These are phyloP conservation scores for Penicillium desertorum DNA, from an alignment of 495 filamentous ascomycete species.

Conservation along the genomic window DNA sequence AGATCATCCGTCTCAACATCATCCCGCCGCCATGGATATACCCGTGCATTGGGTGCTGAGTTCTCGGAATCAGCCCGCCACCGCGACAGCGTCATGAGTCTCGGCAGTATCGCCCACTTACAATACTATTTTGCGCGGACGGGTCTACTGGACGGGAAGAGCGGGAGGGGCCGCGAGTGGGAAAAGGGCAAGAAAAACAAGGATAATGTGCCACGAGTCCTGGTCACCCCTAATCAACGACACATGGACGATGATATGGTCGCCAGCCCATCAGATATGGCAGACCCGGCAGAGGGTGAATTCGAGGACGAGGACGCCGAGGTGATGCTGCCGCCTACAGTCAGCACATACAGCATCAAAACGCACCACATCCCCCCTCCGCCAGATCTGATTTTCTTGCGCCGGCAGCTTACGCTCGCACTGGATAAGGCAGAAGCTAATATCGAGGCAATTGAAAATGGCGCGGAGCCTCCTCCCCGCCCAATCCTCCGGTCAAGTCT, in stretches of 20 bases:
- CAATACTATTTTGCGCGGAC: slow-evolving; percentile 98
- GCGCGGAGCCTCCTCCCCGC: slow-evolving; percentile 33
- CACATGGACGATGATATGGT: slow-evolving; percentile 47
- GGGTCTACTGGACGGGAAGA: slow-evolving; percentile 89
- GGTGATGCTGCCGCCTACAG: slow-evolving; percentile 88
- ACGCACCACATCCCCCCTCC: slow-evolving; percentile 84
- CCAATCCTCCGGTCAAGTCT: slow-evolving; percentile 36
- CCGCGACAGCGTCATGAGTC: slow-evolving; percentile 88
- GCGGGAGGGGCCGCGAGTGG: slow-evolving; percentile 74
- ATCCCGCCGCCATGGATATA: slow-evolving; percentile 73
- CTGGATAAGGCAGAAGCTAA: slow-evolving; percentile 68
- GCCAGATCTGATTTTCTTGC: slow-evolving; percentile 74
- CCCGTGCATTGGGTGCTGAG: slow-evolving; percentile 84
- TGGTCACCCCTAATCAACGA: slow-evolving; percentile 45
- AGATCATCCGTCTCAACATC: slow-evolving; percentile 56
- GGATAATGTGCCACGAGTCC: slow-evolving; percentile 40
- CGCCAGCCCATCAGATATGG: slow-evolving; percentile 54
- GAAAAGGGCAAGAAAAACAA: slow-evolving; percentile 48
- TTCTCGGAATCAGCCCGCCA: slow-evolving; percentile 88
- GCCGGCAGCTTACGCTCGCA: slow-evolving; percentile 67
- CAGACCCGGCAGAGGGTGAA: slow-evolving; percentile 44
- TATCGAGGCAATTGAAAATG: slow-evolving; percentile 51
- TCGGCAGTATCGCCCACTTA: slow-evolving; percentile 94
- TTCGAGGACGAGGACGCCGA: slow-evolving; percentile 60
- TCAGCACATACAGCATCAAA: slow-evolving; percentile 90